A percentile compares a stretch with the other conserved stretches of the same genome.
These are phyloP conservation scores for Tylopilus cervinicoccineus DNA, from an alignment of 768 basidiomycete genomes.

Conservation along the genomic window DNA sequence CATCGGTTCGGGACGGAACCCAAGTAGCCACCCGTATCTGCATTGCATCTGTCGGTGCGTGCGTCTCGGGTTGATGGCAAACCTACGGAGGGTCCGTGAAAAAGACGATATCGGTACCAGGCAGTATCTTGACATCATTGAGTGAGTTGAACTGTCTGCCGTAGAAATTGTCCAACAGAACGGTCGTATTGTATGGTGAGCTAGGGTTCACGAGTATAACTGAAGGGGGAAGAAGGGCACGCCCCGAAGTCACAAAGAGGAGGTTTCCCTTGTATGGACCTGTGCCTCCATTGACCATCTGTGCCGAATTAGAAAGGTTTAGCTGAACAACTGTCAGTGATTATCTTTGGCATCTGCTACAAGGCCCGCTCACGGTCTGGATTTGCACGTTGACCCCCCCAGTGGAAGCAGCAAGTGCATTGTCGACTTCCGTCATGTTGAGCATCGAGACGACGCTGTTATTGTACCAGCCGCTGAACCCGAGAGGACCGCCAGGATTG, in stretches of 20 bases:
- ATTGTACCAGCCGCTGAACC: conserved; percentile 59
- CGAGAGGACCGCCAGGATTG: conserved; percentile 63
- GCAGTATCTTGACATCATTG: conserved; percentile 76
- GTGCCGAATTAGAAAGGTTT: conserved; percentile 50
- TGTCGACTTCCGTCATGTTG: conserved; percentile 52
- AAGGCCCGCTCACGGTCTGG: conserved; percentile 29
- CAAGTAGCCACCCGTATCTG: conserved; percentile 61
- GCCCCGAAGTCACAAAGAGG: conserved; percentile 61
- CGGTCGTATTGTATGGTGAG: conserved; percentile 61
- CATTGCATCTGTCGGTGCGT: background rate
- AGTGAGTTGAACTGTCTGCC: conserved; percentile 82
- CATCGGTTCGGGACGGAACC: conserved; percentile 63
- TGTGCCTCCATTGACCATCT: conserved; percentile 71
- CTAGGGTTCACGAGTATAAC: conserved; percentile 62
- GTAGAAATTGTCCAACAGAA: conserved; percentile 74
- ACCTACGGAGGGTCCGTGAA: conserved; percentile 73
- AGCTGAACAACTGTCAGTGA: conserved; percentile 39
- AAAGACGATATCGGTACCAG: conserved; percentile 59
- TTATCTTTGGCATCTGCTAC: background rate
- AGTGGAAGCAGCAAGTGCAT: conserved; percentile 35
- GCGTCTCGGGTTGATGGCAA: background rate
- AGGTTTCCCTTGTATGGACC: conserved; percentile 58
- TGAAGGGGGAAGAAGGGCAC: conserved; percentile 58
- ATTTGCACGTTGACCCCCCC: conserved; percentile 48
- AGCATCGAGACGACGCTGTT: conserved; percentile 64